Base-by-base conservation (phyloP, 2,329 filamentous ascomycete genomes). In the Rutstroemia sp. region DNA sequence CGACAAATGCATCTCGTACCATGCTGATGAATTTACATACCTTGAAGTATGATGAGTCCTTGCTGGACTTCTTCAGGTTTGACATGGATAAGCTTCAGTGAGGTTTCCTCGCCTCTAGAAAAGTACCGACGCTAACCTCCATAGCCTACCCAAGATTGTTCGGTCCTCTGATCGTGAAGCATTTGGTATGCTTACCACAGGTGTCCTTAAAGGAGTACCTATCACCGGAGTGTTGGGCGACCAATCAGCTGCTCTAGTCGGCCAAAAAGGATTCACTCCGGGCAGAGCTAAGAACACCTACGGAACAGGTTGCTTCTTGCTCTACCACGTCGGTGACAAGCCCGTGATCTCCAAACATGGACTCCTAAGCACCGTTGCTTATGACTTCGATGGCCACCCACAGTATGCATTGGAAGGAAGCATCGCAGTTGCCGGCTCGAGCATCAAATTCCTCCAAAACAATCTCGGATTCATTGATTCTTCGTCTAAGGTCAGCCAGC, bases 21-120 rank as follows among this genome's bases (percentile, higher is more conserved):
- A 95, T 95, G 90, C 94, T 96, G 72, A 92, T 95, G 86, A 90
- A 95, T 73, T 78, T 96, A 54, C 79, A 84, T 65, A 92, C 85
- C 10, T 78, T 90, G 58, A 72, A 91, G 65, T 96, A 95, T 72
- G 89, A 92, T 69, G 83, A 90, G 56, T 78, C 78, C 42, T 79
- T 95, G 25, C 75, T 95, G 25, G 74, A 82, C 23, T 95, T 95
- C 74, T 95, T 95, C 72, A 82, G 81, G 47, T 80, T 96, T 60
- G 79, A 83, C 66, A 70, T 66, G 49, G 78, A 75, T 18, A 92
- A 52, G 12, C 54, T 56, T 25, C 49, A 52, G 54, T 56, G 41
- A 10, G 54, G 38, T 18, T 6, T 23, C 27, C 21, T 2, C 19
- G 25, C 9, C 38, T 27, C 41, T 1, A 45, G 42, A 25, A 5